Evolutionary conservation across 257 asterid species (phyloP).

Genomic region (Solanum sejunctum): DNA sequence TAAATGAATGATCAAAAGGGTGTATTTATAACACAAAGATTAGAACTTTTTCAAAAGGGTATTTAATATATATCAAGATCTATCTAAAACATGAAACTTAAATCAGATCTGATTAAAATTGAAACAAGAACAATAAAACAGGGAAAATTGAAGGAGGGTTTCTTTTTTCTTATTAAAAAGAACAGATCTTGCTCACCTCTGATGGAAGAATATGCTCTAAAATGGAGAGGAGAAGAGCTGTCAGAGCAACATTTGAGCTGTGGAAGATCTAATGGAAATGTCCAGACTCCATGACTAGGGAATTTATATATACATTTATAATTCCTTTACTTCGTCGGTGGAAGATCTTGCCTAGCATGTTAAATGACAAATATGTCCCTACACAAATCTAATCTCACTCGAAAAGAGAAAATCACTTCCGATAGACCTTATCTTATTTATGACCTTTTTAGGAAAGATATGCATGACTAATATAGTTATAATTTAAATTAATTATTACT

Average conservation of each 20-base stretch:
- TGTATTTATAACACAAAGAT: slow-evolving; percentile 3
- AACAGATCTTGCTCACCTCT: neutral
- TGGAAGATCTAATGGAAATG: neutral
- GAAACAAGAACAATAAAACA: neutral
- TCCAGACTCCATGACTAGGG: neutral
- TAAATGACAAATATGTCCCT: neutral
- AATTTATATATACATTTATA: neutral
- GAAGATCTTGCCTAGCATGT: neutral
- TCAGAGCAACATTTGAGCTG: neutral
- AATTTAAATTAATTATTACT: too few species aligned
- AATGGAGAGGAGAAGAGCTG: neutral
- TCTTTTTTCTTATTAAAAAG: neutral
- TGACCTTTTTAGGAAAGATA: neutral
- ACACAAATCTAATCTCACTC: neutral
- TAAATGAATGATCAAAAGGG: slow-evolving; percentile 31
- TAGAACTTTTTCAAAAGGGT: slow-evolving; percentile 1
- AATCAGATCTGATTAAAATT: neutral
- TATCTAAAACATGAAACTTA: neutral
- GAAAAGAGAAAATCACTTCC: neutral
- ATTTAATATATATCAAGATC: neutral
- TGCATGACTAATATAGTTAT: too few species aligned
- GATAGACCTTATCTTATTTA: neutral
- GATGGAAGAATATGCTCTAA: neutral
- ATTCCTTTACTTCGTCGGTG: neutral
- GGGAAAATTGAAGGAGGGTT: neutral